A percentile compares a stretch with the other conserved stretches of the same genome.
Evolutionary conservation across 805 yeast species (phyloP).

Genomic region (Debaryomyces maramus): DNA sequence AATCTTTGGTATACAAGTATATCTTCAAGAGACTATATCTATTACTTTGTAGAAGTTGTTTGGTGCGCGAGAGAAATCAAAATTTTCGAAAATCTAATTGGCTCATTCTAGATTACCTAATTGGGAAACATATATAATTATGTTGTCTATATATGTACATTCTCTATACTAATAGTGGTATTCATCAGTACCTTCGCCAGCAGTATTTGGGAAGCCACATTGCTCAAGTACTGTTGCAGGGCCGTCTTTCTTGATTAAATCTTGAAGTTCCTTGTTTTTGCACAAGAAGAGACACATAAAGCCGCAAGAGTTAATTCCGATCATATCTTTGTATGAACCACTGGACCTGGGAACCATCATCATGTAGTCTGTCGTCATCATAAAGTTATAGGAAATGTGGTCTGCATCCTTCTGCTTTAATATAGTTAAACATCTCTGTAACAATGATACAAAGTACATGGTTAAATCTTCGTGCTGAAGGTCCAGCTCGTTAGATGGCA

Average conservation of each 20-base stretch:
- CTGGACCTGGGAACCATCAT: constrained; percentile 79
- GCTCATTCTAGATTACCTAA: constrained; percentile 25
- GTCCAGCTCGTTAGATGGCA: constrained; percentile 39
- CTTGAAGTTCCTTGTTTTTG: constrained; percentile 58
- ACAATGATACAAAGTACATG: constrained; percentile 65
- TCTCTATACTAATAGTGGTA: constrained; percentile 52
- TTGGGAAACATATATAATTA: constrained; percentile 15
- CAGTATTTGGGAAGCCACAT: constrained; percentile 66
- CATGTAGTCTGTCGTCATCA: constrained; percentile 81
- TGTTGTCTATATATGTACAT: not conserved
- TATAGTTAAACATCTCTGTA: constrained; percentile 70
- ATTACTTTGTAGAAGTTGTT: too few relatives aligned
- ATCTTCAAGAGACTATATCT: too few relatives aligned
- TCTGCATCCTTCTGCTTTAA: constrained; percentile 50
- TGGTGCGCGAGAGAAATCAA: constrained; percentile 12
- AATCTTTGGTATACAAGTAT: too few relatives aligned
- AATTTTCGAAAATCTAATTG: constrained; percentile 25
- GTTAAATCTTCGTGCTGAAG: constrained; percentile 59
- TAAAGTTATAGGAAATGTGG: constrained; percentile 72
- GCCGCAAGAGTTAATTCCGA: constrained; percentile 81
- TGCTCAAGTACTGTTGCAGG: constrained; percentile 55
- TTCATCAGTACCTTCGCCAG: constrained; percentile 58
- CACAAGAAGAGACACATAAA: constrained; percentile 76
- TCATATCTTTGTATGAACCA: constrained; percentile 47
- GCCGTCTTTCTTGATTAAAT: constrained; percentile 48